Evolutionary conservation across 176 grass and related monocot species (phyloP).

Genomic region (Raddia distichophylla): DNA sequence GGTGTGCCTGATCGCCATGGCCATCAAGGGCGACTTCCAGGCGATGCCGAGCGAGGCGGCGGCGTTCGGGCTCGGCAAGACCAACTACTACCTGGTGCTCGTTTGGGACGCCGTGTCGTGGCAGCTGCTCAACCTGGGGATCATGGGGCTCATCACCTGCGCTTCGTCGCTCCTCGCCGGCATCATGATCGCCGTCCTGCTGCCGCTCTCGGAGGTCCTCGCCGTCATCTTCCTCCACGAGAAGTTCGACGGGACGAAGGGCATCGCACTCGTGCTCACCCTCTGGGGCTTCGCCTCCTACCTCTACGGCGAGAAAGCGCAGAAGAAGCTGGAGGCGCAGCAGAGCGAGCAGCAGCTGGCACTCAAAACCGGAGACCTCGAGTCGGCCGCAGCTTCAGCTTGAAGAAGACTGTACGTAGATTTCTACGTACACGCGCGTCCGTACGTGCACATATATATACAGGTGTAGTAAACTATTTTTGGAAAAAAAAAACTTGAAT

Average conservation of each 20-base stretch:
- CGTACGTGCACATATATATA: neutral
- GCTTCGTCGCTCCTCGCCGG: slow-evolving; percentile 68
- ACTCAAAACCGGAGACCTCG: slow-evolving; percentile 21
- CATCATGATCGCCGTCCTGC: slow-evolving; percentile 61
- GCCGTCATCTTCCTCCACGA: slow-evolving; percentile 71
- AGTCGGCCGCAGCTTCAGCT: slow-evolving; percentile 23
- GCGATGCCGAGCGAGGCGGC: slow-evolving; percentile 59
- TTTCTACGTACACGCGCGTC: neutral
- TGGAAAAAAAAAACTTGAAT: neutral
- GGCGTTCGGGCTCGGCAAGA: slow-evolving; percentile 58
- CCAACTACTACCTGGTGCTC: slow-evolving; percentile 64
- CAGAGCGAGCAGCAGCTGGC: slow-evolving; percentile 33
- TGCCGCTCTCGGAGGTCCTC: slow-evolving; percentile 64
- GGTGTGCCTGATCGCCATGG: slow-evolving; percentile 76
- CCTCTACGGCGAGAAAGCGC: slow-evolving; percentile 69
- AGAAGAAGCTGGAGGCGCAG: slow-evolving; percentile 33
- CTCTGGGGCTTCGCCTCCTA: slow-evolving; percentile 82
- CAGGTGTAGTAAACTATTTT: neutral
- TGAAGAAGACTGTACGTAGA: neutral
- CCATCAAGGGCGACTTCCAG: slow-evolving; percentile 60
- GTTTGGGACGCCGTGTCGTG: slow-evolving; percentile 60
- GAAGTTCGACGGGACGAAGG: slow-evolving; percentile 74
- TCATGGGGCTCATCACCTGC: slow-evolving; percentile 64
- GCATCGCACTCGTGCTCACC: slow-evolving; percentile 55
- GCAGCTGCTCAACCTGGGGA: slow-evolving; percentile 63